Base-by-base conservation (phyloP, 2,329 filamentous ascomycete genomes). In the Xylariaceae sp. region DNA sequence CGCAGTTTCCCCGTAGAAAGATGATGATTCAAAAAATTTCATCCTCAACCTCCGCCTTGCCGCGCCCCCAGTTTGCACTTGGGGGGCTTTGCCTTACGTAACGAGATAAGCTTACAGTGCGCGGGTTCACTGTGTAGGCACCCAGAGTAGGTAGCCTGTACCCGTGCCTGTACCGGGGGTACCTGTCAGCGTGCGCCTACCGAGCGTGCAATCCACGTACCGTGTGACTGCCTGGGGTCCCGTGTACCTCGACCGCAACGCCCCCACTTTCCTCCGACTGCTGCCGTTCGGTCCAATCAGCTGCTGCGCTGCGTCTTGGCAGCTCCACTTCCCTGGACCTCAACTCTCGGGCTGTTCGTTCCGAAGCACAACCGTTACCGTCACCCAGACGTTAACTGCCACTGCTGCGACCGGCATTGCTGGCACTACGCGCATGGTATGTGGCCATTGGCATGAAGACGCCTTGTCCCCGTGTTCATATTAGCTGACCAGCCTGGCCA, bases 1-100 rank as follows among this genome's bases (percentile, higher is more conserved):
- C 60, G 61, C 67, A 63, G 61, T 67, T 77, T 70, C 69, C 74
- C 76, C 75, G 78, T 77, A 75, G 64, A 69, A 70, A 69, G 68
- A 69, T 70, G 63, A 70, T 70, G 68, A 63, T 64, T 65, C 61
- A 69, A 69, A 68, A 68, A 68, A 67, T 65, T 69, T 68, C 63
- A 53, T 63, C 61, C 48, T 51, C 36, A 37, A n/a, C 42, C 57
- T 57, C 58, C 53, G 58, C 58, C 58, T 60, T 47, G 58, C 54
- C 51, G 55, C 52, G 57, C 32, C 26, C 56, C 53, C 22, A 47
- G 49, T 51, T 45, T 13, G 16, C 9, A 41, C 5, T 49, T 43
- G 13, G 39, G 39, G 39, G 7, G 19, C 41, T 29, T 43, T 29
- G 21, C 41, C 13, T 43, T 43, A 43, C 19, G 41, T 43, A 43